These are phyloP conservation scores for Kwoniella sp. DNA, from an alignment of 768 basidiomycete genomes.

Conservation along the genomic window DNA sequence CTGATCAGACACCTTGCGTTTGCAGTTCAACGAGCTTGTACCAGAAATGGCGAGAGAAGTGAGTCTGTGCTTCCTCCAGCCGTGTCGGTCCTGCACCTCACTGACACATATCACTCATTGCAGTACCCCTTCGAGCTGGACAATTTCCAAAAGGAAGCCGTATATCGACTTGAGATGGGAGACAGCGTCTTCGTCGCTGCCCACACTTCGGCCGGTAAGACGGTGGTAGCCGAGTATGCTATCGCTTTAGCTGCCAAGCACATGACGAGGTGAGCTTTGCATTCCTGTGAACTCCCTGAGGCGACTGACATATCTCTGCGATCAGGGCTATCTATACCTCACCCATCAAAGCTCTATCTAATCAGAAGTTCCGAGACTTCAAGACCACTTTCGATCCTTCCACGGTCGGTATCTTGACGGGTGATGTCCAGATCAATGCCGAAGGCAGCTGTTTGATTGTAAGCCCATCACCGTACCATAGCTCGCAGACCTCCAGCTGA, in stretches of 20 bases:
- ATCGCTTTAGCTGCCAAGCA: conserved; percentile 95
- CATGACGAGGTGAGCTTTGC: conserved; percentile 81
- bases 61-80: conserved; percentile 16
- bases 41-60: conserved; percentile 96
- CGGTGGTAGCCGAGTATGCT: conserved; percentile 98
- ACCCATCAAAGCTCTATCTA: conserved; percentile 96
- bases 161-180: conserved; percentile 94
- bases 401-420: conserved; percentile 93
- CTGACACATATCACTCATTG: not conserved
- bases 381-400: conserved; percentile 90
- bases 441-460: conserved; percentile 96
- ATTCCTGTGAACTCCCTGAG: not conserved
- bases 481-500: not conserved
- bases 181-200: conserved; percentile 99
- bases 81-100: not conserved
- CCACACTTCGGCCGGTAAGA: conserved; percentile 99
- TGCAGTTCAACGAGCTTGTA: conserved; percentile 72
- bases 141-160: conserved; percentile 97
- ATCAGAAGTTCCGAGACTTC: conserved; percentile 98
- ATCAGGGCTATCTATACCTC: conserved; percentile 94
- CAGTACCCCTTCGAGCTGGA: conserved; percentile 99
- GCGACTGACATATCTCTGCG: not conserved
- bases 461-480: conserved; percentile 56
- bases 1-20: not conserved
- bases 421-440: conserved; percentile 98